Conservation (phyloP, 257 asterid genomes). For the Ilex aquifolium region DNA sequence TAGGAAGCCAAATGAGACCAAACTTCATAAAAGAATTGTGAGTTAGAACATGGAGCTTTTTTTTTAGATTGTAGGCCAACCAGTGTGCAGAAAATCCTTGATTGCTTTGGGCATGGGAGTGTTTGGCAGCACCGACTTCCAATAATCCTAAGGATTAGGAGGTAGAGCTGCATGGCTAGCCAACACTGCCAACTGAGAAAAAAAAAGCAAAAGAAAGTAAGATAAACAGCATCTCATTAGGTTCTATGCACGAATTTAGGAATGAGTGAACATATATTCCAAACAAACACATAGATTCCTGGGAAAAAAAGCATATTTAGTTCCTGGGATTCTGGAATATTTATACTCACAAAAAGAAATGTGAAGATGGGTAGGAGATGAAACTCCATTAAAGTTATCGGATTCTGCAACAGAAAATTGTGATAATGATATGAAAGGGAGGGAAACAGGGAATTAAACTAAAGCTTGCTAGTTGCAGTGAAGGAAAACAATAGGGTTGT, state of each 20-base stretch:
- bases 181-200: slow-evolving; percentile 42
- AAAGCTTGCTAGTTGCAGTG: too few species aligned
- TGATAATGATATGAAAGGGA: not conserved
- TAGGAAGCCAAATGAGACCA: not conserved
- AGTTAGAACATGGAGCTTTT: not conserved
- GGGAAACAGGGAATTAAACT: not conserved
- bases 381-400: slow-evolving; percentile 32
- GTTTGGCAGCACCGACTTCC: slow-evolving; percentile 67
- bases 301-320: not conserved
- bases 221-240: not conserved
- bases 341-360: slow-evolving; percentile 59
- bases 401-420: not conserved
- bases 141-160: slow-evolving; percentile 36
- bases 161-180: slow-evolving; percentile 60
- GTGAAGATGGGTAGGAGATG: slow-evolving; percentile 39
- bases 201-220: not conserved
- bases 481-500: too few species aligned
- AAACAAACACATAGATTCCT: not conserved
- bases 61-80: slow-evolving; percentile 10
- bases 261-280: not conserved
- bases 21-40: not conserved
- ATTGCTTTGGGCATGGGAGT: slow-evolving; percentile 70
- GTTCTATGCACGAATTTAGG: not conserved
- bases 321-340: not conserved
- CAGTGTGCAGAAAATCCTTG: slow-evolving; percentile 43